A percentile compares a stretch with the other conserved stretches of the same genome.
Conservation (phyloP, 768 basidiomycete genomes). For the Boletus tomentosulus region DNA sequence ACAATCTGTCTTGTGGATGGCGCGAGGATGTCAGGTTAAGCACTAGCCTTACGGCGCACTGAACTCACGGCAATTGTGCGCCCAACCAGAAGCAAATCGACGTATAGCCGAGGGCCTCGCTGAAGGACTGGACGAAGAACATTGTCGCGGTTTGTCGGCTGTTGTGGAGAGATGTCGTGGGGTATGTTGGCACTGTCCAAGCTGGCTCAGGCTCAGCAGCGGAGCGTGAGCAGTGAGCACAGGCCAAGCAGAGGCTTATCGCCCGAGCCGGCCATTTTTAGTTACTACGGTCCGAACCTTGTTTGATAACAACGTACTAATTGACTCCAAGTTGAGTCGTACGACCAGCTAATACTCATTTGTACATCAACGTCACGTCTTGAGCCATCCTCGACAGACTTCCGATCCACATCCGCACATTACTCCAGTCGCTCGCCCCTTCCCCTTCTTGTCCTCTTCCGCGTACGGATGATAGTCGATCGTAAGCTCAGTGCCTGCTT, state of each 20-base stretch:
- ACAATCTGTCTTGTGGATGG: slow-evolving; percentile 62
- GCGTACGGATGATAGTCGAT: slow-evolving; percentile 59
- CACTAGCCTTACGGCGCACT: slow-evolving; percentile 1
- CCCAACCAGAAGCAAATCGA: slow-evolving; percentile 81
- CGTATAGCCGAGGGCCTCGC: slow-evolving; percentile 63
- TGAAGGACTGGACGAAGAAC: slow-evolving; percentile 34
- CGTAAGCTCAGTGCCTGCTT: slow-evolving; percentile 51
- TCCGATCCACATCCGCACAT: slow-evolving; percentile 37
- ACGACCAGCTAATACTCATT: neutral
- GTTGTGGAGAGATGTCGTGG: neutral
- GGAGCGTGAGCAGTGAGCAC: no score
- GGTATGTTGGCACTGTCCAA: slow-evolving; percentile 13
- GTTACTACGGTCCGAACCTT: no score
- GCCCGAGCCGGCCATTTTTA: no score
- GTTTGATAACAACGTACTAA: no score
- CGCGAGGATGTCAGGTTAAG: slow-evolving; percentile 8
- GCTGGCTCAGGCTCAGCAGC: no score
- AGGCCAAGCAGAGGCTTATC: no score
- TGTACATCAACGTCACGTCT: slow-evolving; percentile 8
- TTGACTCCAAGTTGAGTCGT: neutral
- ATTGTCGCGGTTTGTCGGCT: slow-evolving; percentile 1
- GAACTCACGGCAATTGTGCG: slow-evolving; percentile 82
- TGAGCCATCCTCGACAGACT: slow-evolving; percentile 36
- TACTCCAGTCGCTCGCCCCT: slow-evolving; percentile 24
- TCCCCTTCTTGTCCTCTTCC: slow-evolving; percentile 23